These are phyloP conservation scores for Trapa incisa DNA, from an alignment of 345 rosid species.

Conservation along the genomic window DNA sequence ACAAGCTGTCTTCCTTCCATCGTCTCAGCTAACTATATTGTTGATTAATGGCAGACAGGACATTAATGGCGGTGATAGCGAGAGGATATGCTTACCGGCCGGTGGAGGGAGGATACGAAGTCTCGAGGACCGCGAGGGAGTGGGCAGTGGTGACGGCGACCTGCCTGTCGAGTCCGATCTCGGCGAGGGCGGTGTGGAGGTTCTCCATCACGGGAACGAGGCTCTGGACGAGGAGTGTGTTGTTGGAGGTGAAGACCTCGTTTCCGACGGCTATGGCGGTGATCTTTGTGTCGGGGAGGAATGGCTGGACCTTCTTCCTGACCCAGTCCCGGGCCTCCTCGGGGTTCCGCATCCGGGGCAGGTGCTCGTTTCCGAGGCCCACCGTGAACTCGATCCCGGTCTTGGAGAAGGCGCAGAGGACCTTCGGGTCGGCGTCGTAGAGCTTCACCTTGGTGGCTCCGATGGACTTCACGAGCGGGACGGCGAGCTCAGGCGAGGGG, in stretches of 20 bases:
- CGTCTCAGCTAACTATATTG: too few relatives aligned
- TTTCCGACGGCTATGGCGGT: slow-evolving; percentile 33
- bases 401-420: slow-evolving; percentile 32
- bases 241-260: slow-evolving; percentile 31
- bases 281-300: slow-evolving; percentile 38
- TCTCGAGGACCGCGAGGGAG: slow-evolving; percentile 29
- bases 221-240: slow-evolving; percentile 13
- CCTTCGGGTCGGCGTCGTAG: slow-evolving; percentile 34
- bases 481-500: slow-evolving; percentile 27
- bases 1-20: too few relatives aligned
- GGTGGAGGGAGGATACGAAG: slow-evolving; percentile 39
- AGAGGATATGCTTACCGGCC: slow-evolving; percentile 6
- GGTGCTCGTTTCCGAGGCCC: slow-evolving; percentile 34
- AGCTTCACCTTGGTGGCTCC: slow-evolving; percentile 35
- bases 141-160: slow-evolving; percentile 35
- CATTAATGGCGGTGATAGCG: too few relatives aligned
- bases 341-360: slow-evolving; percentile 26
- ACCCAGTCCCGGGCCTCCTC: slow-evolving; percentile 28
- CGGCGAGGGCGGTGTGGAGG: slow-evolving; percentile 23
- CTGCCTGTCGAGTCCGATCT: slow-evolving; percentile 22
- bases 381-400: slow-evolving; percentile 34
- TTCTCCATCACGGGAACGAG: slow-evolving; percentile 36
- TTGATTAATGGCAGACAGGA: too few relatives aligned
- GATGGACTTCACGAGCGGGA: slow-evolving; percentile 30
- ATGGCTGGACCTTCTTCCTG: slow-evolving; percentile 25